Evolutionary conservation across 2,329 filamentous ascomycete species (phyloP).

Genomic region (Trichoderma semiorbis): DNA sequence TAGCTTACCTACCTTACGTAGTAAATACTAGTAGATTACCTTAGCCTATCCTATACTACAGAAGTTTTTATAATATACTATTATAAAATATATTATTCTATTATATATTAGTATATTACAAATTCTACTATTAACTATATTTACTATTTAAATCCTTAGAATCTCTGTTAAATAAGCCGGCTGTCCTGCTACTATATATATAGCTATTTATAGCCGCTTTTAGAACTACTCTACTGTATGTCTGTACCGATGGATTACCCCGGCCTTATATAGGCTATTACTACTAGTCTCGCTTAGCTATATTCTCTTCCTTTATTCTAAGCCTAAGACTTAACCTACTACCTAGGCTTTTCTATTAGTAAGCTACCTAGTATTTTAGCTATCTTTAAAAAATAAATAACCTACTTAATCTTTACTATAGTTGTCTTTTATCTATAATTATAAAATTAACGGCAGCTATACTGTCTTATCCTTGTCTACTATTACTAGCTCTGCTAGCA

Average conservation of each 20-base stretch:
- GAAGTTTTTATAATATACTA: constrained; percentile 11
- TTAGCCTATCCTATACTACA: not conserved
- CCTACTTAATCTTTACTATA: not conserved
- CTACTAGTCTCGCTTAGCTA: not conserved
- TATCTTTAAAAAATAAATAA: not conserved
- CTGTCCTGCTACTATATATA: not conserved
- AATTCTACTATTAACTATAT: not conserved
- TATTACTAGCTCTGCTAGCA: not conserved
- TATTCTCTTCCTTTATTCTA: not conserved
- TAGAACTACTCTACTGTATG: not conserved
- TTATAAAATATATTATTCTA: constrained; percentile 6
- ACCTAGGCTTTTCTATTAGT: not conserved
- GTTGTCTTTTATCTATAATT: not conserved
- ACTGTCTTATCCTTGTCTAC: not conserved
- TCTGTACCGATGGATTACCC: not conserved
- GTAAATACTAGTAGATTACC: not conserved
- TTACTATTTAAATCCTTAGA: not conserved
- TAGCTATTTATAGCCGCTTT: not conserved
- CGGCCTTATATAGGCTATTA: not conserved
- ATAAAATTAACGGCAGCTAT: not conserved
- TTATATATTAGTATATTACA: not conserved
- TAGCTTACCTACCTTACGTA: not conserved
- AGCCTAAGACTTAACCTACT: not conserved
- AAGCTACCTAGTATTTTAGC: not conserved
- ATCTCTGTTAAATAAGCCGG: not conserved